Percentiles rank a stretch among this genome's conserved stretches.
These are phyloP conservation scores for Dimargaris cristalligena DNA, from an alignment of 192 early-diverging fungal species.

Conservation along the genomic window DNA sequence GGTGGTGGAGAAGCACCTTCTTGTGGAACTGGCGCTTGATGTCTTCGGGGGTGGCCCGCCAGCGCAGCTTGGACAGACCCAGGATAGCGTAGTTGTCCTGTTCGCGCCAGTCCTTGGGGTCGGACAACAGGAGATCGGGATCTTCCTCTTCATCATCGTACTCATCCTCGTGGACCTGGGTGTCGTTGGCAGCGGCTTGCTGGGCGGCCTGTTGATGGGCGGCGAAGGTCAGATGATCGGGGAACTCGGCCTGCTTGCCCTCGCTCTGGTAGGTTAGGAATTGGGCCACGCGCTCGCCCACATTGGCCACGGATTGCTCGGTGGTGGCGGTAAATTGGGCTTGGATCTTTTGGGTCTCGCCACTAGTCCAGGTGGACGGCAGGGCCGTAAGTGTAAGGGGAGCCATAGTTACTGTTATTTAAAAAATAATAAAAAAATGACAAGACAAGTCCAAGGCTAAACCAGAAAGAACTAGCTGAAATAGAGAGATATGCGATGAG, in stretches of 20 bases:
- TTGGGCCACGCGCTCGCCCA: not conserved
- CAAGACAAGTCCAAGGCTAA: not conserved
- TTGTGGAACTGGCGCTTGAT: conserved; percentile 73
- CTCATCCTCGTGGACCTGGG: conserved; percentile 26
- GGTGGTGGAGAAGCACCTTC: conserved; percentile 96
- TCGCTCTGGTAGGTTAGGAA: not conserved
- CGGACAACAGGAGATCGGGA: conserved; percentile 48
- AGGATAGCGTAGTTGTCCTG: conserved; percentile 96
- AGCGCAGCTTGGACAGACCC: conserved; percentile 78
- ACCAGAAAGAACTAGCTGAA: not conserved
- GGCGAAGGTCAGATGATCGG: conserved; percentile 1
- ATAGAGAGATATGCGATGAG: too few relatives aligned
- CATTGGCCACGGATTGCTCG: conserved; percentile 4
- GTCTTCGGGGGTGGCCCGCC: conserved; percentile 78
- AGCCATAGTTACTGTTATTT: not conserved
- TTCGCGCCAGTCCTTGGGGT: conserved; percentile 90
- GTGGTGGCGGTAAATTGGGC: not conserved
- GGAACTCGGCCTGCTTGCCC: not conserved
- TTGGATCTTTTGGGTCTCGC: not conserved
- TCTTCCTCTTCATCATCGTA: conserved; percentile 75
- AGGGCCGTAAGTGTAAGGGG: not conserved
- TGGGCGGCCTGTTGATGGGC: not conserved
- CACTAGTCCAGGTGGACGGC: not conserved
- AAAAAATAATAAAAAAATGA: not conserved
- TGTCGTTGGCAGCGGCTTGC: not conserved